Evolutionary conservation across 352 stramenopile genomes (phyloP).

Genomic region (Globisporangium nodosum): DNA sequence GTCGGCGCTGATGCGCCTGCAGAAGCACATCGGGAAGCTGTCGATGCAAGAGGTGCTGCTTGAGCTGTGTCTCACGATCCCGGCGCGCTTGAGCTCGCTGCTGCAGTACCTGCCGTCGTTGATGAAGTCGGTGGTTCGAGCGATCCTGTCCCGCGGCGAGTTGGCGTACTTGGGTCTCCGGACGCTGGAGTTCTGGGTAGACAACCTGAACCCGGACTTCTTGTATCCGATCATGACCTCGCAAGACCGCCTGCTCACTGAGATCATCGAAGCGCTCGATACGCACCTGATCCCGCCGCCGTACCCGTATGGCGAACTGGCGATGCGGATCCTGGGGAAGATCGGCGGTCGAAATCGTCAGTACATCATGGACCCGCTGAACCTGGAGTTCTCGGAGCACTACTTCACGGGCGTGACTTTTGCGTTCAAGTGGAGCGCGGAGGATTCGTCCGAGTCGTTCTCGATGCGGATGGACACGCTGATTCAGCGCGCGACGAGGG

Average conservation of each 20-base stretch:
- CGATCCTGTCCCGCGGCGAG: constrained; percentile 93
- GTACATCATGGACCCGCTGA: constrained; percentile 82
- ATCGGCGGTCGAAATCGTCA: constrained; percentile 92
- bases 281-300: constrained; percentile 93
- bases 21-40: constrained; percentile 82
- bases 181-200: constrained; percentile 98
- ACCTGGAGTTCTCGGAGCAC: constrained; percentile 48
- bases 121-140: constrained; percentile 93
- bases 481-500: constrained; percentile 31
- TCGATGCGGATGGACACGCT: constrained; percentile 61
- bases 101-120: constrained; percentile 97
- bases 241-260: constrained; percentile 84
- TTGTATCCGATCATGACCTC: constrained; percentile 93
- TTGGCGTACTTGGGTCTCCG: constrained; percentile 93
- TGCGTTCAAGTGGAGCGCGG: constrained; percentile 39
- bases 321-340: constrained; percentile 96
- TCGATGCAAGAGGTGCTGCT: constrained; percentile 91
- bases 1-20: constrained; percentile 92
- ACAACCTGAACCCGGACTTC: constrained; percentile 98
- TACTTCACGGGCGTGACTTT: constrained; percentile 45
- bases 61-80: constrained; percentile 96
- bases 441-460: constrained; percentile 16
- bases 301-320: constrained; percentile 96
- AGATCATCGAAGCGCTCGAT: constrained; percentile 95
- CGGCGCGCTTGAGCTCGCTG: constrained; percentile 91